phyloP scores from a whole-genome alignment of 306 rosid species.

The Adenanthera pavonina region DNA sequence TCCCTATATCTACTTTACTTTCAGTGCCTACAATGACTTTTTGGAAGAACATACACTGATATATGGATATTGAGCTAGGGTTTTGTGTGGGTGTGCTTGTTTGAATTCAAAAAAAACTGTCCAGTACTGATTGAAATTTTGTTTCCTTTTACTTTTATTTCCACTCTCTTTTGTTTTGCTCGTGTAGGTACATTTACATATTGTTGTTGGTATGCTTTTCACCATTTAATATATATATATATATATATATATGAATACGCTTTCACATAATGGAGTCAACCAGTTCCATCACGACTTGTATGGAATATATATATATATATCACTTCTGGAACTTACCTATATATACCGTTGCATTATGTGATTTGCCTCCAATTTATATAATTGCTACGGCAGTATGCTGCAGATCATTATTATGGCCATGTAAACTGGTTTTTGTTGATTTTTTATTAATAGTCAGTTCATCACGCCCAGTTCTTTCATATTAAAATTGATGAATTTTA shows the following conservation, averaged over 20 bases:
- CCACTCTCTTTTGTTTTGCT: slow-evolving; percentile 4
- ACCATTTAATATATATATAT: not conserved
- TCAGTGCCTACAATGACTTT: not conserved
- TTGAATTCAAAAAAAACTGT: slow-evolving; percentile 16
- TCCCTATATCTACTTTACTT: slow-evolving; percentile 1
- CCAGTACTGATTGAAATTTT: not conserved
- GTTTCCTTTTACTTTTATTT: slow-evolving; percentile 37
- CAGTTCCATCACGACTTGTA: slow-evolving; percentile 47
- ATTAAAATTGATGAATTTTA: not conserved
- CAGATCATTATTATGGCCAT: slow-evolving; percentile 9
- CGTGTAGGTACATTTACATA: not conserved
- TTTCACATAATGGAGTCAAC: slow-evolving; percentile 45
- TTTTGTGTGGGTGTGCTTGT: slow-evolving; percentile 41
- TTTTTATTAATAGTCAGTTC: too few relatives aligned
- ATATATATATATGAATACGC: slow-evolving; percentile 28
- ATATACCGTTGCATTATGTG: slow-evolving; percentile 44
- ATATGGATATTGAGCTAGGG: slow-evolving; percentile 1
- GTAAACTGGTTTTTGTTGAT: not conserved
- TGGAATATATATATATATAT: slow-evolving; percentile 28
- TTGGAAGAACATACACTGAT: not conserved
- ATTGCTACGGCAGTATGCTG: slow-evolving; percentile 11
- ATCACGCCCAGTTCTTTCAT: too few relatives aligned
- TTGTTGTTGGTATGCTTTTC: slow-evolving; percentile 34
- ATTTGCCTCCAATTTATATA: slow-evolving; percentile 32
- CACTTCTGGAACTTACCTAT: slow-evolving; percentile 42